Evolutionary conservation across 2,329 filamentous ascomycete genomes (phyloP).

Genomic region (Diaporthe destruens): DNA sequence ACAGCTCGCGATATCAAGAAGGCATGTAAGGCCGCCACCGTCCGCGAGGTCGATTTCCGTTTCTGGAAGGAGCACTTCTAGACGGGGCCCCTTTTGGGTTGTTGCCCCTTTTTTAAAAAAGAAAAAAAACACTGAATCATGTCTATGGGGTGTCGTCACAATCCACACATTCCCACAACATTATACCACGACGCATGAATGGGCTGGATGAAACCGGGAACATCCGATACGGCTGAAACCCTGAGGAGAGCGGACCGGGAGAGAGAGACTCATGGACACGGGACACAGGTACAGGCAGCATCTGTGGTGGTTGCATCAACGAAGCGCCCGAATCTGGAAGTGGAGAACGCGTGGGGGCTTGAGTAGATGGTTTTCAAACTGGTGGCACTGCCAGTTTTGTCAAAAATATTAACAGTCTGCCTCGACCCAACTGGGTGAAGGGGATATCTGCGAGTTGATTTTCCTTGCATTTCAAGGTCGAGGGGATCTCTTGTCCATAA

Average conservation of each 20-base stretch:
- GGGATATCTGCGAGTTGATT: conserved; percentile 12
- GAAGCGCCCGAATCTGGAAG: background rate
- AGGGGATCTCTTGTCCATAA: conserved; percentile 36
- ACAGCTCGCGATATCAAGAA: conserved; percentile 86
- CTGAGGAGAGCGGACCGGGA: background rate
- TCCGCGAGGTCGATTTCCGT: conserved; percentile 87
- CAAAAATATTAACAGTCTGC: conserved; percentile 16
- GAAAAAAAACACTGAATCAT: background rate
- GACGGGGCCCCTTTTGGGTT: conserved; percentile 38
- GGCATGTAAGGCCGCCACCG: conserved; percentile 80
- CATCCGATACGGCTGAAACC: background rate
- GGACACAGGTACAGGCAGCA: conserved; percentile 14
- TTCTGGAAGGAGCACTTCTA: conserved; percentile 99
- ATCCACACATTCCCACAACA: background rate
- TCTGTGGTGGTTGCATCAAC: background rate
- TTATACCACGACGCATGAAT: conserved; percentile 29
- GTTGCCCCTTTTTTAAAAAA: background rate
- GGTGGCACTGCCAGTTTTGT: conserved; percentile 22
- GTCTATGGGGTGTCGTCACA: conserved; percentile 10
- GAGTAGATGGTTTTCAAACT: conserved; percentile 6
- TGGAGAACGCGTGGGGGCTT: background rate
- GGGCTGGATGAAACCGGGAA: background rate
- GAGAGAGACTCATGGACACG: background rate
- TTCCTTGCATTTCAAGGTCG: conserved; percentile 34
- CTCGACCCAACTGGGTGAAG: conserved; percentile 10